Evolutionary conservation across 225 moss, liverwort and hornwort species (phyloP).

Genomic region (Sphagnum tenellum): DNA sequence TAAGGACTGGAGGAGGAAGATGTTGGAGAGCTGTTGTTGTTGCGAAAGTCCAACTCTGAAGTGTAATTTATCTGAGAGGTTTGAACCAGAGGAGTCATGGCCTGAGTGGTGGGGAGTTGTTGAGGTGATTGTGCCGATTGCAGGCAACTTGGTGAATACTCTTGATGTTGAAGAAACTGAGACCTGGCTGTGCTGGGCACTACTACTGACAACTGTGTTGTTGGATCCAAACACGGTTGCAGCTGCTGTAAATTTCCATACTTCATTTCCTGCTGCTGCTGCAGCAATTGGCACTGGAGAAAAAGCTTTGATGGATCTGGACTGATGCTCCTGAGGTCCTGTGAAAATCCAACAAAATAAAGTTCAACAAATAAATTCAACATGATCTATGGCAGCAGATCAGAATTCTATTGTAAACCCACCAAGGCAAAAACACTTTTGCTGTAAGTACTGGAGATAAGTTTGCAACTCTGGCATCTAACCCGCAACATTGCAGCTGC

Average conservation of each 20-base stretch:
- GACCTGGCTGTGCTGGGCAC: neutral
- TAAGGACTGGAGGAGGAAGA: constrained; percentile 1
- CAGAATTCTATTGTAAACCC: too few species aligned
- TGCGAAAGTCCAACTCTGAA: neutral
- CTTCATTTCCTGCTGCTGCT: neutral
- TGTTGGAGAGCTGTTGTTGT: neutral
- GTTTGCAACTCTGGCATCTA: neutral
- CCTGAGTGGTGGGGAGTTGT: neutral
- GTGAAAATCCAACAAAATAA: neutral
- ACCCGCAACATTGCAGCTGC: constrained; percentile 1
- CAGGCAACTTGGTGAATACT: neutral
- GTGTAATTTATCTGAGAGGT: neutral
- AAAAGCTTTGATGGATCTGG: neutral
- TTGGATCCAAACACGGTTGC: neutral
- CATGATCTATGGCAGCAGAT: neutral
- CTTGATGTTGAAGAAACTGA: too few species aligned
- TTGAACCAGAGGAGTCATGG: neutral
- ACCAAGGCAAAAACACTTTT: neutral
- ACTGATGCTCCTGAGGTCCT: neutral
- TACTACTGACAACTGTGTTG: neutral
- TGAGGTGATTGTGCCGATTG: constrained; percentile 1
- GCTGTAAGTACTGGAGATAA: neutral
- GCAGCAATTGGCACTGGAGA: neutral
- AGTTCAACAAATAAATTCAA: neutral
- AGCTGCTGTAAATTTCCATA: neutral